Conservation (phyloP, 768 basidiomycete genomes). For the Kwoniella sp. region DNA sequence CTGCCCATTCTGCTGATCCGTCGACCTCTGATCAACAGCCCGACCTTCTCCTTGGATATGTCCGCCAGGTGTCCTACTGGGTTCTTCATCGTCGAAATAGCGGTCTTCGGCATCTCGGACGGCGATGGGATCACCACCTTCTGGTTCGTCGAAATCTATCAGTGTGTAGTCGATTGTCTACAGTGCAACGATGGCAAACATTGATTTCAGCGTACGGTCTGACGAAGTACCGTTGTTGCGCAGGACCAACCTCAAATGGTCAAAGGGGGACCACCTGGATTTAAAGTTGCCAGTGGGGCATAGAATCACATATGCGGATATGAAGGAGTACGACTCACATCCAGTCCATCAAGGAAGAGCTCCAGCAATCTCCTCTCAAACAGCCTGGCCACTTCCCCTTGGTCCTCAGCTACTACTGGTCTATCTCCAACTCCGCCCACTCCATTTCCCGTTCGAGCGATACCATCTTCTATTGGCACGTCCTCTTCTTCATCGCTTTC, state of each 20-base stretch:
- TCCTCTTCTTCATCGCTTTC: conserved; percentile 57
- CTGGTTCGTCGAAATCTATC: conserved; percentile 50
- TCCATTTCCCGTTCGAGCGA: conserved; percentile 4
- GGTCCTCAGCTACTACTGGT: conserved; percentile 26
- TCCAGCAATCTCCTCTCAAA: conserved; percentile 51
- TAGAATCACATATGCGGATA: too few species aligned
- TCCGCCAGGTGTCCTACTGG: conserved; percentile 28
- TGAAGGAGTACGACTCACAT: conserved; percentile 40
- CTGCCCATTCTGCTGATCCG: conserved; percentile 24
- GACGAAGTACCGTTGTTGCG: background rate
- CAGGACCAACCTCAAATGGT: too few species aligned
- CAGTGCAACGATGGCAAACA: background rate
- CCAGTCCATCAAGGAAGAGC: conserved; percentile 53
- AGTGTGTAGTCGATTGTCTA: conserved; percentile 49
- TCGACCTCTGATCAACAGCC: background rate
- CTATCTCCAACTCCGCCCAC: conserved; percentile 10
- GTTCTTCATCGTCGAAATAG: conserved; percentile 52
- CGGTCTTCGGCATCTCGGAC: conserved; percentile 44
- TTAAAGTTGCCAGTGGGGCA: too few species aligned
- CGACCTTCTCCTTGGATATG: conserved; percentile 13
- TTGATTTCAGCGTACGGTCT: background rate
- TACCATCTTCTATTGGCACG: background rate
- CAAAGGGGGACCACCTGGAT: too few species aligned
- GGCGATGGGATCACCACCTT: conserved; percentile 38
- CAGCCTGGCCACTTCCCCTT: conserved; percentile 37